Base-by-base conservation (phyloP, 2,329 filamentous ascomycete species). In the Lachnellula arida region DNA sequence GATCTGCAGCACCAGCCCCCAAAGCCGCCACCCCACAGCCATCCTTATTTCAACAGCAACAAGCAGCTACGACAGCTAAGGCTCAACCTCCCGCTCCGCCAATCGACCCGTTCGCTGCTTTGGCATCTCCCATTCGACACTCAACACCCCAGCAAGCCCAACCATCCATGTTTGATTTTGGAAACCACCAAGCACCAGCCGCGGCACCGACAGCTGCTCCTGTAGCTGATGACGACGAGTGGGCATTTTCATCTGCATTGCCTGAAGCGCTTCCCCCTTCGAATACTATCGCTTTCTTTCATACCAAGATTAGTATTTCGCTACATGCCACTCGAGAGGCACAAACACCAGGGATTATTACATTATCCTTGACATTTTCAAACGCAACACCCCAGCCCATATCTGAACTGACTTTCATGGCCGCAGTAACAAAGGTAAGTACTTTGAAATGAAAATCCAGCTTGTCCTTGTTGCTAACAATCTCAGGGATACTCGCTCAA, bases 371-470 rank as follows among this genome's bases (percentile, higher is more conserved):
- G 60, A 79, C 81, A n/a, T 96, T 97, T 70, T 91, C 90, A 17
- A 99, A 96, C 70, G 87, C 82, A 58, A 88, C 86, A 0, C 73
- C 81, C 2, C 81, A 88, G 65, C 81, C 84, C 0, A 80, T 99
- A 22, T 81, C 81, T 3, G 88, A 95, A 61, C 76, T 99, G 32
- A 91, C 93, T 56, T 96, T 97, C 68, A 90, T 96, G 71, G 80
- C 96, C 40, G 94, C 94, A 3, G 93, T 97, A 32, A 94, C 93
- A 57, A 97, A 93, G 82, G 92, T 95, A 76, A 62, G 72, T 39
- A 37, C 32, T 23, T 19, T 32, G 4, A 19, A 40, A 34, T 28
- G 9, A 8, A 2, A 14, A 28, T 19, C 40, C 40, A 49, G 34
- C 28, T 46, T 35, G 46, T 34, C 4, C 11, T 9, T 56, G 51